A percentile compares a stretch with the other conserved stretches of the same genome.
Conservation (phyloP, 169 alveolate species). For the Babesia ovata region DNA sequence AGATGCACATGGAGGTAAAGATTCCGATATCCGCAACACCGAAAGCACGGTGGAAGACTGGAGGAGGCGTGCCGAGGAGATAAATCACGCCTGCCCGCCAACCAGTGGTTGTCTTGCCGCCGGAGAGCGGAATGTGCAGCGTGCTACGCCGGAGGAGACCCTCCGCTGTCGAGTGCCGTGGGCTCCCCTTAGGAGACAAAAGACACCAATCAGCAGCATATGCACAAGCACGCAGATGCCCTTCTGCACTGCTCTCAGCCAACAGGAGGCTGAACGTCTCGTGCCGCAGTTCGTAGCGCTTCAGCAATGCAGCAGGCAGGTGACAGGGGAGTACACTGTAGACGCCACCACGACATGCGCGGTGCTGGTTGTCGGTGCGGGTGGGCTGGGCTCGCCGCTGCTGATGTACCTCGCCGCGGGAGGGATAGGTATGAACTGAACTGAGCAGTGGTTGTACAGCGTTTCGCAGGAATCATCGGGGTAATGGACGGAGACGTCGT, state of each 20-base stretch:
- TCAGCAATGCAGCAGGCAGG: constrained; percentile 16
- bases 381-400: constrained; percentile 98
- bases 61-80: background rate
- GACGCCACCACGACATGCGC: constrained; percentile 75
- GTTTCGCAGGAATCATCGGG: constrained; percentile 70
- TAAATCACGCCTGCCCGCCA: background rate
- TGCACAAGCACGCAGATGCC: constrained; percentile 34
- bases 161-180: constrained; percentile 26
- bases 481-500: constrained; percentile 84
- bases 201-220: too few relatives aligned
- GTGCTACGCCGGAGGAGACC: constrained; percentile 5
- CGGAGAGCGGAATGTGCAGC: background rate
- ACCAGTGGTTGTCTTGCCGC: constrained; percentile 22
- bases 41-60: constrained; percentile 4
- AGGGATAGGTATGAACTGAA: constrained; percentile 88
- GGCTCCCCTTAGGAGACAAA: constrained; percentile 20
- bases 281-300: constrained; percentile 61
- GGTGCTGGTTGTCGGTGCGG: constrained; percentile 95
- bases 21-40: too few relatives aligned
- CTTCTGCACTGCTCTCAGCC: constrained; percentile 50
- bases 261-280: constrained; percentile 31
- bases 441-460: background rate
- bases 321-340: constrained; percentile 4
- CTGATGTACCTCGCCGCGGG: constrained; percentile 94
- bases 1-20: too few relatives aligned